Evolutionary conservation across 768 basidiomycete species (phyloP).

Genomic region (Exidia glandulosa): DNA sequence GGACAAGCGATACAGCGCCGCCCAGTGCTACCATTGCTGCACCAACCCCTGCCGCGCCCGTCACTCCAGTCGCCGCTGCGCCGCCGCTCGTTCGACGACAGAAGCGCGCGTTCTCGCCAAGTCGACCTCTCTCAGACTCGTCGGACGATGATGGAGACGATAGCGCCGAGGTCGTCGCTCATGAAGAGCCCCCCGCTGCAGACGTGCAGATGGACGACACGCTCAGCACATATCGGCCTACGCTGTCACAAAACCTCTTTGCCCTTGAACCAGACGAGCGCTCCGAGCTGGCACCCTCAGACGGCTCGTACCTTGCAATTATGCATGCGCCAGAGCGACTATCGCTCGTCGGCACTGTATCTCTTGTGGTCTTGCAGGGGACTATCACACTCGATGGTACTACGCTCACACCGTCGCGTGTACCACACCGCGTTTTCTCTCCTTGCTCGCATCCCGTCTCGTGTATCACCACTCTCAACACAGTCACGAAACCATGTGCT

Average conservation of each 20-base stretch:
- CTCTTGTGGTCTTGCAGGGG: slow-evolving; percentile 51
- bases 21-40: background rate
- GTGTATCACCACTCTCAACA: slow-evolving; percentile 21
- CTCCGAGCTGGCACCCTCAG: slow-evolving; percentile 16
- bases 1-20: background rate
- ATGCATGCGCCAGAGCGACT: slow-evolving; percentile 41
- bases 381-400: slow-evolving; percentile 48
- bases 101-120: slow-evolving; percentile 49
- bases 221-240: slow-evolving; percentile 43
- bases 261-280: slow-evolving; percentile 30
- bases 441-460: slow-evolving; percentile 75
- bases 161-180: slow-evolving; percentile 11
- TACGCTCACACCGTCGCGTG: slow-evolving; percentile 13
- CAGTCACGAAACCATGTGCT: too few relatives aligned
- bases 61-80: background rate
- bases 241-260: slow-evolving; percentile 34
- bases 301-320: slow-evolving; percentile 21
- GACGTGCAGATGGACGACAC: slow-evolving; percentile 9
- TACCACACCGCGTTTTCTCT: slow-evolving; percentile 51
- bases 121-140: slow-evolving; percentile 33
- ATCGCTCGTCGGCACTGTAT: slow-evolving; percentile 58
- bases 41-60: background rate
- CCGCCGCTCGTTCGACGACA: background rate
- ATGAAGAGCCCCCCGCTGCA: slow-evolving; percentile 1
- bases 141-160: slow-evolving; percentile 31